Evolutionary conservation across 169 alveolate species (phyloP).

Genomic region (Cryptosporidium muris): DNA sequence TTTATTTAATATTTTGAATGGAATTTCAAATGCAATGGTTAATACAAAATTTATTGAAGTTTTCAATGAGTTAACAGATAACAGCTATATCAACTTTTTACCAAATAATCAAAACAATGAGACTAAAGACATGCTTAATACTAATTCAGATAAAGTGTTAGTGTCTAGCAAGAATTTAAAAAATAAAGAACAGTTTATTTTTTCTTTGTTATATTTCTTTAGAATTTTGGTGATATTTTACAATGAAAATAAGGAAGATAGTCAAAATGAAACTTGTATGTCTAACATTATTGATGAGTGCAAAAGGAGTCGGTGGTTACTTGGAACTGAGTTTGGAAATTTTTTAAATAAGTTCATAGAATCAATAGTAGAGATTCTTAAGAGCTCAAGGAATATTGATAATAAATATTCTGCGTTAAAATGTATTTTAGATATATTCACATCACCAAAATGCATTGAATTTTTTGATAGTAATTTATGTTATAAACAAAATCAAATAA

Average conservation of each 20-base stretch:
- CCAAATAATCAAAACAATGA: neutral
- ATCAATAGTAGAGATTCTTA: slow-evolving; percentile 40
- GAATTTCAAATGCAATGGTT: slow-evolving; percentile 7
- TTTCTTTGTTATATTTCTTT: no score
- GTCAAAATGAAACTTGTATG: neutral
- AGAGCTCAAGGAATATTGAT: slow-evolving; percentile 12
- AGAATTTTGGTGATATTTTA: neutral
- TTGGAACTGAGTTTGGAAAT: slow-evolving; percentile 6
- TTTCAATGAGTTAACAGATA: neutral
- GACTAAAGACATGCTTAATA: neutral
- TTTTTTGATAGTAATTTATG: neutral
- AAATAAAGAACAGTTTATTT: no score
- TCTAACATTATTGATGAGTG: neutral
- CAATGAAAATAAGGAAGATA: slow-evolving; percentile 2
- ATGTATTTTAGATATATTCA: slow-evolving; percentile 31
- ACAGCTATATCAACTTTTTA: neutral
- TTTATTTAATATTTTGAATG: slow-evolving; percentile 8
- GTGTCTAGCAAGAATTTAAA: no score
- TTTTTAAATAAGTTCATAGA: slow-evolving; percentile 31
- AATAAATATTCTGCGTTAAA: slow-evolving; percentile 15
- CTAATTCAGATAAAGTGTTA: neutral
- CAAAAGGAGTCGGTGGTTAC: neutral
- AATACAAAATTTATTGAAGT: neutral
- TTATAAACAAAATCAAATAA: neutral
- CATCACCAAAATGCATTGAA: neutral